These are phyloP conservation scores for Pichia nakasei DNA, from an alignment of 805 yeast species.

Conservation along the genomic window DNA sequence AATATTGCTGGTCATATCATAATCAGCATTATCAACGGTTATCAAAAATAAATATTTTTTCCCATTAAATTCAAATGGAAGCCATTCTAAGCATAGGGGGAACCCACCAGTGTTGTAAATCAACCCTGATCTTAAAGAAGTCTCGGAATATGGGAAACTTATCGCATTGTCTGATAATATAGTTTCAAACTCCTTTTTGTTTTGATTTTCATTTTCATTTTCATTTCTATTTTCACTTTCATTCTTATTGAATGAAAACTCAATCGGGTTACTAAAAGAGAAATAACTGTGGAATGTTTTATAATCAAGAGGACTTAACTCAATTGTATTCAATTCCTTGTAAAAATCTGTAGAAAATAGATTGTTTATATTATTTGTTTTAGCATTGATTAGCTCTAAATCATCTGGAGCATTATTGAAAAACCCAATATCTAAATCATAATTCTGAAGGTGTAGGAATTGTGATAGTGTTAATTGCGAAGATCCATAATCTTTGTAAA, in stretches of 20 bases:
- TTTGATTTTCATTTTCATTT: too few relatives aligned
- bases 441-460: background rate
- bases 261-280: conserved; percentile 9
- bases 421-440: background rate
- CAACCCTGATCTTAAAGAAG: conserved; percentile 17
- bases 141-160: conserved; percentile 15
- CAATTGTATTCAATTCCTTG: background rate
- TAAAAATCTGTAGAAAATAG: conserved; percentile 2
- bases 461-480: background rate
- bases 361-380: background rate
- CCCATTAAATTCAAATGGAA: conserved; percentile 12
- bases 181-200: background rate
- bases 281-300: background rate
- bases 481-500: background rate
- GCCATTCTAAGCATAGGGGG: conserved; percentile 22
- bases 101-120: conserved; percentile 25
- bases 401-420: background rate
- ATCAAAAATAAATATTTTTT: conserved; percentile 23
- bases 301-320: conserved; percentile 5
- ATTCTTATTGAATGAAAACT: conserved; percentile 15
- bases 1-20: conserved; percentile 6
- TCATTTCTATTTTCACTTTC: background rate
- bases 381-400: background rate
- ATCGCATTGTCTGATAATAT: conserved; percentile 4
- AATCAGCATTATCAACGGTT: conserved; percentile 11